These are phyloP conservation scores for Elaeis guineensis DNA, from an alignment of 176 grass and related monocot genomes.

Conservation along the genomic window DNA sequence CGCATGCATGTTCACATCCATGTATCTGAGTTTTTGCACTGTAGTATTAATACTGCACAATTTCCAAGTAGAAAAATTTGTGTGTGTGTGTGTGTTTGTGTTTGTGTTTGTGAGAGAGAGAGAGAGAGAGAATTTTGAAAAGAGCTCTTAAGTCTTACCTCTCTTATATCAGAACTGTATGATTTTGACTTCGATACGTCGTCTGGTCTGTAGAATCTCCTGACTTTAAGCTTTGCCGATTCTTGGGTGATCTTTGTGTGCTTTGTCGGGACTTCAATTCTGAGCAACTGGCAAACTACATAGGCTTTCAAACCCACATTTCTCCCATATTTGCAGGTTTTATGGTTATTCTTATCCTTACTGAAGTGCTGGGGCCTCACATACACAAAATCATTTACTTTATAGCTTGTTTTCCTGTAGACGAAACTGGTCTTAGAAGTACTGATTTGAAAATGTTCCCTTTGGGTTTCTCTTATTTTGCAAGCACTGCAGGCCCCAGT, in stretches of 20 bases:
- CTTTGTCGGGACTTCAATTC: conserved; percentile 30
- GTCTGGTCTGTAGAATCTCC: conserved; percentile 93
- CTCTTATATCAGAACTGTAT: conserved; percentile 91
- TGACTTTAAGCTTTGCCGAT: conserved; percentile 62
- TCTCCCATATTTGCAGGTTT: conserved; percentile 67
- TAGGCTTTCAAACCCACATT: conserved; percentile 91
- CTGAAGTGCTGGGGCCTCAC: conserved; percentile 64
- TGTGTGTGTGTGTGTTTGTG: too few relatives aligned
- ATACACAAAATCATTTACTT: conserved; percentile 68
- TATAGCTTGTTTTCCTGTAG: conserved; percentile 52
- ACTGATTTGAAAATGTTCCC: conserved; percentile 49
- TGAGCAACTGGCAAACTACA: conserved; percentile 71
- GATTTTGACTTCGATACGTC: conserved; percentile 76
- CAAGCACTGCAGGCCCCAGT: conserved; percentile 72
- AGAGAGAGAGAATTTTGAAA: too few relatives aligned
- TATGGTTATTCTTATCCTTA: conserved; percentile 37
- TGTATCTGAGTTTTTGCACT: too few relatives aligned
- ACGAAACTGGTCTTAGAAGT: conserved; percentile 54
- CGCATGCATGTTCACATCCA: too few relatives aligned
- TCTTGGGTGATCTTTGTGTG: conserved; percentile 36
- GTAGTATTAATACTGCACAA: too few relatives aligned
- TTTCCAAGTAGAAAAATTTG: too few relatives aligned
- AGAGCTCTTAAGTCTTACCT: conserved; percentile 39
- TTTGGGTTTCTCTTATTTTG: conserved; percentile 40
- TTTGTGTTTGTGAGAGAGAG: too few relatives aligned